Evolutionary conservation across 352 stramenopile species (phyloP).

Genomic region (Phytophthora tentaculata): DNA sequence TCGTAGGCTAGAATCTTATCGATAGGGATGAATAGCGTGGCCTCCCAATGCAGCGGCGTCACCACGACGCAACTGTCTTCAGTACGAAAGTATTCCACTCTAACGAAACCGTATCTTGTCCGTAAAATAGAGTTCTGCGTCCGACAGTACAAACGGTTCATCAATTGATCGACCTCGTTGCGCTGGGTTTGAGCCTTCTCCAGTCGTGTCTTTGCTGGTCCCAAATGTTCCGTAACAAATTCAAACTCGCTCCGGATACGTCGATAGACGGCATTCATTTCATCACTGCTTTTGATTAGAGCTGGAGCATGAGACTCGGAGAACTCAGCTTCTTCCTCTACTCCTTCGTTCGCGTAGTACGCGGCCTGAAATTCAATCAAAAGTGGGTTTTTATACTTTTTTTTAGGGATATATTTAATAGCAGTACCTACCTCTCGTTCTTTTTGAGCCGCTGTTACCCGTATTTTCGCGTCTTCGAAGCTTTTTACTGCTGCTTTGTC

Average conservation of each 20-base stretch:
- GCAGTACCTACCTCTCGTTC: constrained; percentile 47
- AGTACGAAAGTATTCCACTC: constrained; percentile 55
- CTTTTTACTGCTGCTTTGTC: constrained; percentile 39
- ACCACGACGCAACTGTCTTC: constrained; percentile 62
- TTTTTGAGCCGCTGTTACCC: constrained; percentile 41
- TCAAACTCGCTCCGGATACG: constrained; percentile 41
- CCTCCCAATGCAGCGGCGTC: constrained; percentile 50
- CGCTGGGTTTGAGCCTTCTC: constrained; percentile 17
- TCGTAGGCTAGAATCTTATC: constrained; percentile 53
- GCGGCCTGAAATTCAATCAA: constrained; percentile 34
- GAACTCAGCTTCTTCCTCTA: constrained; percentile 82
- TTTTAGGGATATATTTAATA: no score
- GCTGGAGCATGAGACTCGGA: constrained; percentile 71
- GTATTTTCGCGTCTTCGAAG: constrained; percentile 37
- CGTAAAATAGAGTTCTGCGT: constrained; percentile 43
- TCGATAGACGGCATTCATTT: constrained; percentile 58
- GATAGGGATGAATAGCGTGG: constrained; percentile 57
- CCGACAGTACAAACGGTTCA: constrained; percentile 55
- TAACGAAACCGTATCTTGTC: constrained; percentile 59
- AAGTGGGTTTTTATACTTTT: background rate
- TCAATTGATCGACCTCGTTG: constrained; percentile 25
- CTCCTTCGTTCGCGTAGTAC: constrained; percentile 61
- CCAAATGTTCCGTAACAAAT: constrained; percentile 27
- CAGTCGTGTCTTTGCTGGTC: constrained; percentile 24
- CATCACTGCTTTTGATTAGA: constrained; percentile 60